Percentiles rank a stretch among this genome's conserved stretches.
phyloP scores from a whole-genome alignment of 768 basidiomycete genomes.

The Pisolithus orientalis region DNA sequence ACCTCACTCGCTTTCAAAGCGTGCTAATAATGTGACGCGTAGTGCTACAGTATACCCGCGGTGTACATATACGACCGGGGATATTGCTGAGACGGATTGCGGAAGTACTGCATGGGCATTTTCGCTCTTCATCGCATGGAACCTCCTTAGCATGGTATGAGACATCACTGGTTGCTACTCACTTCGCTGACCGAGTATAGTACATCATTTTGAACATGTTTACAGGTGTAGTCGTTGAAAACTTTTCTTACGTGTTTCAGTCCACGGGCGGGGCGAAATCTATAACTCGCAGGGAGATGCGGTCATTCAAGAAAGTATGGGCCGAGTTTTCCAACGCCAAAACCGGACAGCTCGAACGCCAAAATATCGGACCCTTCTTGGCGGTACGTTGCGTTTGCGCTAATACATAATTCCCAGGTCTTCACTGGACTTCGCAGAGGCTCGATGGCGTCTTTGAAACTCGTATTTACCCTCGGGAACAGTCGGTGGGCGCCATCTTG shows the following conservation, averaged over 20 bases:
- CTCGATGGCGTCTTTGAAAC: constrained; percentile 86
- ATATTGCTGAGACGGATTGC: constrained; percentile 71
- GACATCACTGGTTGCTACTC: constrained; percentile 10
- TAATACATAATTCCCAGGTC: neutral
- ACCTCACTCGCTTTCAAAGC: neutral
- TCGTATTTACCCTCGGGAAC: constrained; percentile 71
- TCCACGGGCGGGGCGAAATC: constrained; percentile 73
- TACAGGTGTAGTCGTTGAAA: constrained; percentile 93
- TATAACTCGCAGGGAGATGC: constrained; percentile 87
- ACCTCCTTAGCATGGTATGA: constrained; percentile 84
- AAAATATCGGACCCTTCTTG: constrained; percentile 73
- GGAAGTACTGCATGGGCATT: constrained; percentile 82
- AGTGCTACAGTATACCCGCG: constrained; percentile 75
- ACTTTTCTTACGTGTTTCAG: constrained; percentile 94
- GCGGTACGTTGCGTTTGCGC: constrained; percentile 45
- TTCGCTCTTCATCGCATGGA: constrained; percentile 89
- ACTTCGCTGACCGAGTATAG: constrained; percentile 32
- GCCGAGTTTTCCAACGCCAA: constrained; percentile 72
- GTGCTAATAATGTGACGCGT: neutral
- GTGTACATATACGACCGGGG: constrained; percentile 53
- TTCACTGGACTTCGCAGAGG: constrained; percentile 41
- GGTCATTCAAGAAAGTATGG: constrained; percentile 93
- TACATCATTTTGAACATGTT: constrained; percentile 97
- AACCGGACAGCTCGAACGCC: constrained; percentile 71
- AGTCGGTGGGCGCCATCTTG: constrained; percentile 54